Evolutionary conservation across 768 basidiomycete genomes (phyloP), one percentile per base, ranked within the genome.

Genomic region (Suillus cothurnatus): DNA sequence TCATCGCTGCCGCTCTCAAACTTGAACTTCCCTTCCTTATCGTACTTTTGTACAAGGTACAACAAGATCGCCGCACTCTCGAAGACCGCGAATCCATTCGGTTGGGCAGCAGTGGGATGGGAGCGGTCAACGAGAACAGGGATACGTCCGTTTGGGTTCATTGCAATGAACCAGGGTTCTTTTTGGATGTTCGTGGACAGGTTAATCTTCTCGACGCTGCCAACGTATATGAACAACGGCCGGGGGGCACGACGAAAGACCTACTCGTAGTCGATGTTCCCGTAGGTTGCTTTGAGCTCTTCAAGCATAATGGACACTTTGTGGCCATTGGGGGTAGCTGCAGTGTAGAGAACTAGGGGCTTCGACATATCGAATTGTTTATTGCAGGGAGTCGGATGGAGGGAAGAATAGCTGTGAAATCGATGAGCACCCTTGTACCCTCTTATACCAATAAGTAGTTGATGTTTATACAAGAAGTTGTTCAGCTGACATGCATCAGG

Each of bases 1-100:
- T 88, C 81, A 53, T 91, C 81, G 21, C 74, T 77, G 6, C 86
- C 82, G 4, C 85, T 78, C 21, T 89, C 82, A 76, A 90, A 94
- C 70, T 79, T 84, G 71, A 95, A 90, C 69, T 85, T 82, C 74
- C 83, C 77, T n/a, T 91, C 85, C 69, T 82, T 88, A 77, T 97
- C 95, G 71, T 91, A 95, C 72, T 90, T 86, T 72, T 93, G 89
- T 26, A 82, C 82, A 61, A 97, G 86, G 73, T 92, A 96, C n/a
- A 94, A 76, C 61, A 95, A 76, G 66, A 97, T 94, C 14, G 94
- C 93, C 2, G 89, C 86, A 6, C 86, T 88, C 73, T 94, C 93
- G 69, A 93, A 93, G 45, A 93, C 85, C 7, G 69, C 69, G 71
- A 93, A 93, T 69, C 88, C 78, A 68, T 86, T 80, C 31, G 76